Percentiles rank a stretch among this genome's conserved stretches.
phyloP scores from a whole-genome alignment of 2,329 filamentous ascomycete genomes.

The Kalmusia sp. region DNA sequence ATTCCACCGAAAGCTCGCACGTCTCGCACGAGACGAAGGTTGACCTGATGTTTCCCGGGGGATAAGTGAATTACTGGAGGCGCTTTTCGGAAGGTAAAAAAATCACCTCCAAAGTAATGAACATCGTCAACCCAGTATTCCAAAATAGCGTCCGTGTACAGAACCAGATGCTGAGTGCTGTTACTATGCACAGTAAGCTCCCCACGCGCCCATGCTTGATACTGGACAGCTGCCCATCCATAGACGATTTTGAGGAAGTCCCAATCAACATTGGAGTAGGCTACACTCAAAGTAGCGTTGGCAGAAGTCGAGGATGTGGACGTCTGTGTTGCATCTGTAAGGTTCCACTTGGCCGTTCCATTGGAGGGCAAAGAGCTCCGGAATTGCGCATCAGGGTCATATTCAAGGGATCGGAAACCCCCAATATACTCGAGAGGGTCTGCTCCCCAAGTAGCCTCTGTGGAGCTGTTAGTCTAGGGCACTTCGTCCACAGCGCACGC shows the following conservation, averaged over 20 bases:
- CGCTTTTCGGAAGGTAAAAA: conserved; percentile 59
- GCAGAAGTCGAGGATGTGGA: conserved; percentile 30
- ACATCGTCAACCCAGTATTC: conserved; percentile 61
- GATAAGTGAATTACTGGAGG: conserved; percentile 58
- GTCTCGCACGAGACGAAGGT: conserved; percentile 62
- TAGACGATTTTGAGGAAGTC: conserved; percentile 60
- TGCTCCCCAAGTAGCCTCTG: conserved; percentile 65
- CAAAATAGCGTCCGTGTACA: conserved; percentile 58
- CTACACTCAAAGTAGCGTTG: conserved; percentile 52
- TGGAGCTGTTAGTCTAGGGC: conserved; percentile 17
- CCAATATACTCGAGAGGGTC: conserved; percentile 63
- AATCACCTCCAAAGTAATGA: conserved; percentile 65
- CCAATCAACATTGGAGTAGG: conserved; percentile 62
- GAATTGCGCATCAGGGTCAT: conserved; percentile 52
- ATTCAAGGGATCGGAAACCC: conserved; percentile 58
- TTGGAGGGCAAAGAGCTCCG: conserved; percentile 59
- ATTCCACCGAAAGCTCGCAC: conserved; percentile 63
- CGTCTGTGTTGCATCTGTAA: conserved; percentile 41
- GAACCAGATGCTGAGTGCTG: conserved; percentile 43
- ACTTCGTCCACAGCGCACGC: not conserved
- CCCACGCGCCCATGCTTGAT: conserved; percentile 65
- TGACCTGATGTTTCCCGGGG: conserved; percentile 59
- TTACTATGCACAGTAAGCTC: conserved; percentile 49
- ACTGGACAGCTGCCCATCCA: conserved; percentile 66
- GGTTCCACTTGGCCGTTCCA: conserved; percentile 59